Evolutionary conservation across 2,329 filamentous ascomycete species (phyloP).

Genomic region (Lecanicillium sp.): DNA sequence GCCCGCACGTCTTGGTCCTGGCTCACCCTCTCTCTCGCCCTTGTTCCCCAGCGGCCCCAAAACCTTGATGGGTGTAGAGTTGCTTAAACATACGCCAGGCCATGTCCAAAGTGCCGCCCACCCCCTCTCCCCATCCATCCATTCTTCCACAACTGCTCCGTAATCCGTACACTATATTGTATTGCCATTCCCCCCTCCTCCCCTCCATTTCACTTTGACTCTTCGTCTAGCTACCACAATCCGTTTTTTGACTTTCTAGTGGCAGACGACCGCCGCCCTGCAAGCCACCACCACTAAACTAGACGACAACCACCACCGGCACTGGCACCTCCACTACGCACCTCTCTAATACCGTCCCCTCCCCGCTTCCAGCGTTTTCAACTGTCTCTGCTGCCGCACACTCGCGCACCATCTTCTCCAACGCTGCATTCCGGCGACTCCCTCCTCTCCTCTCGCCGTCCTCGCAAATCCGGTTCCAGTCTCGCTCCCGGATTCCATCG

Average conservation of each 20-base stretch:
- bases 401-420: not conserved
- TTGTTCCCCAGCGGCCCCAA: not conserved
- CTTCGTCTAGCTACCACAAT: slow-evolving; percentile 2
- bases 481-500: not conserved
- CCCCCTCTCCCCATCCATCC: not conserved
- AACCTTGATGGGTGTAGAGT: slow-evolving; percentile 6
- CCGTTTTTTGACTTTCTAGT: slow-evolving; percentile 10
- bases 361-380: slow-evolving; percentile 9
- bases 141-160: not conserved
- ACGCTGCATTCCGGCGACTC: slow-evolving; percentile 3
- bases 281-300: slow-evolving; percentile 9
- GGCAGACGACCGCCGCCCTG: slow-evolving; percentile 10
- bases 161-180: not conserved
- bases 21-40: not conserved
- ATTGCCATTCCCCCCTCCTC: not conserved
- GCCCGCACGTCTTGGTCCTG: not conserved
- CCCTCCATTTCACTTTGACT: not conserved
- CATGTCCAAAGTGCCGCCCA: too few relatives aligned
- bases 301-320: not conserved
- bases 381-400: not conserved
- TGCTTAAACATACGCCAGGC: slow-evolving; percentile 3
- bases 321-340: not conserved
- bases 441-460: not conserved
- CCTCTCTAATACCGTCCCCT: slow-evolving; percentile 9
- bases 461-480: not conserved